Evolutionary conservation across 1,284 basidiomycete genomes (phyloP).

Genomic region (Heterobasidion irregulare): DNA sequence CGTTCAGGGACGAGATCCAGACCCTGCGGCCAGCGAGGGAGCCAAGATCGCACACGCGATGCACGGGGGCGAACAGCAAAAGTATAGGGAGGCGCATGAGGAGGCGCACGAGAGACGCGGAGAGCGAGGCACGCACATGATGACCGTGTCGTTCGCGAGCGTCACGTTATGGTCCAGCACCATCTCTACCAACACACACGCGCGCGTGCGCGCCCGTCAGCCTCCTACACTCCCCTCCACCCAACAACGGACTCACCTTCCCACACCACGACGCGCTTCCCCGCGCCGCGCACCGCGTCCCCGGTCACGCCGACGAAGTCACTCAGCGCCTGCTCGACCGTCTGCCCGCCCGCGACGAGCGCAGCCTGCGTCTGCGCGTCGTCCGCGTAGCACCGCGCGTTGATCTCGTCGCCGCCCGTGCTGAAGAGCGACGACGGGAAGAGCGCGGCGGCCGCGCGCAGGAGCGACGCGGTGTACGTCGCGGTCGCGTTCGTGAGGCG

Average conservation of each 20-base stretch:
- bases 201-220: no score
- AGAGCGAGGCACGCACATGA: slow-evolving; percentile 23
- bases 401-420: slow-evolving; percentile 83
- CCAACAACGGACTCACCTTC: slow-evolving; percentile 33
- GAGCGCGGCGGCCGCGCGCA: slow-evolving; percentile 31
- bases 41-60: no score
- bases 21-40: slow-evolving; percentile 42
- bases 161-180: slow-evolving; percentile 10
- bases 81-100: no score
- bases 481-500: slow-evolving; percentile 48
- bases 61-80: no score
- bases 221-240: background rate
- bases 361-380: slow-evolving; percentile 51
- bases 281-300: slow-evolving; percentile 35
- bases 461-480: slow-evolving; percentile 37
- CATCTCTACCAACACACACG: slow-evolving; percentile 9
- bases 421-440: slow-evolving; percentile 60
- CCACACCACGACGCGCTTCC: slow-evolving; percentile 66
- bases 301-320: slow-evolving; percentile 45
- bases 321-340: slow-evolving; percentile 56
- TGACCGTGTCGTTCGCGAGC: slow-evolving; percentile 9
- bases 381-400: slow-evolving; percentile 56
- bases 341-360: slow-evolving; percentile 38
- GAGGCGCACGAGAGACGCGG: no score
- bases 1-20: slow-evolving; percentile 42